Evolutionary conservation across 1,139 yeast genomes (phyloP).

Genomic region (Kluyveromyces marxianus): DNA sequence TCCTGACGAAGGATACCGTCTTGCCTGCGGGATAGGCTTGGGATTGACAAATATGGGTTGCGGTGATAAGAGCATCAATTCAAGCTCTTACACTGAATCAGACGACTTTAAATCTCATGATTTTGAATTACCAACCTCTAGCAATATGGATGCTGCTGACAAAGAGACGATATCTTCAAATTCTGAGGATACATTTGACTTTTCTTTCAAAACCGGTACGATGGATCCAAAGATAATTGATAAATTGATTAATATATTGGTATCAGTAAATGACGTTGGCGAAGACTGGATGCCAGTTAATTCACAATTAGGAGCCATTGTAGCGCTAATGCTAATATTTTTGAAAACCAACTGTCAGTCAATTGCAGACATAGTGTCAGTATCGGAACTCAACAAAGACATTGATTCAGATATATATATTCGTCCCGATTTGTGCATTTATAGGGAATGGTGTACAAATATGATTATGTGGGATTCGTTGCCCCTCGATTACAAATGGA

Average conservation of each 20-base stretch:
- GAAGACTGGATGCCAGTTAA: constrained; percentile 59
- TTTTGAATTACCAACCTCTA: neutral
- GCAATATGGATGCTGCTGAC: neutral
- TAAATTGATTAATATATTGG: constrained; percentile 51
- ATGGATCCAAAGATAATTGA: constrained; percentile 65
- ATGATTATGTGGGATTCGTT: constrained; percentile 76
- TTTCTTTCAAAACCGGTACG: constrained; percentile 7
- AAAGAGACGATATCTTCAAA: constrained; percentile 3
- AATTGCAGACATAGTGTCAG: constrained; percentile 40
- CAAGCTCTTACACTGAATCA: neutral
- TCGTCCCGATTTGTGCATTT: constrained; percentile 70
- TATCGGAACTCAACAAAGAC: constrained; percentile 28
- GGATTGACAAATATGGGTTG: constrained; percentile 84
- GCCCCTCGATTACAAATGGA: constrained; percentile 50
- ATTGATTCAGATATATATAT: constrained; percentile 60
- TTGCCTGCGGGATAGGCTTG: constrained; percentile 82
- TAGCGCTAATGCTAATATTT: constrained; percentile 71
- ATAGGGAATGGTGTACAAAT: constrained; percentile 60
- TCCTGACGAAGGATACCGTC: constrained; percentile 67
- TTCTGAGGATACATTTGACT: neutral
- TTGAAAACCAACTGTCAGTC: constrained; percentile 55
- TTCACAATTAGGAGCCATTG: constrained; percentile 72
- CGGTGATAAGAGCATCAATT: constrained; percentile 34
- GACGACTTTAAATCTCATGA: constrained; percentile 1
- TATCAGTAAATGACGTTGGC: constrained; percentile 61